Evolutionary conservation across 441 rosid species (phyloP).

Genomic region (Eruca vesicaria): DNA sequence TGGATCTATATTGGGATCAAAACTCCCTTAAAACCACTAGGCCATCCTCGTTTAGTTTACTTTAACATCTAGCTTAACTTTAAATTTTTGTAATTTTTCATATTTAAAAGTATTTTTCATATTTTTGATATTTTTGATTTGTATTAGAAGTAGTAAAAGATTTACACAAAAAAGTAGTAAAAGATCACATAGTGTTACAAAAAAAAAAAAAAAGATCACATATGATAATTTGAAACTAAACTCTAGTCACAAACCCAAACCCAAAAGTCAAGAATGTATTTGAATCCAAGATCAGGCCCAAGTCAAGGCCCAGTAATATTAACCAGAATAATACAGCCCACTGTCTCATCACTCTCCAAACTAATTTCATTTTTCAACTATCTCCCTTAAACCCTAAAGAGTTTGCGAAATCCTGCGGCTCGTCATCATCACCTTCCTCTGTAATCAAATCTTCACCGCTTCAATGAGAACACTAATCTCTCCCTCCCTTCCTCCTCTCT

Average conservation of each 20-base stretch:
- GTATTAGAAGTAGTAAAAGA: background rate
- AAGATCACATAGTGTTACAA: too few species aligned
- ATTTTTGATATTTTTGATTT: too few species aligned
- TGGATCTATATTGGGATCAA: too few species aligned
- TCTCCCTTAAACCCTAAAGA: conserved; percentile 15
- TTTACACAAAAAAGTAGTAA: too few species aligned
- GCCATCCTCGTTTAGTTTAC: too few species aligned
- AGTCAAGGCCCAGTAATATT: background rate
- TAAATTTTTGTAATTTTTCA: too few species aligned
- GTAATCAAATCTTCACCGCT: background rate
- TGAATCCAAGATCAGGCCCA: background rate
- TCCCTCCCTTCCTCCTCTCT: conserved; percentile 15
- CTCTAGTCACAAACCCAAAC: background rate
- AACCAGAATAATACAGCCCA: background rate
- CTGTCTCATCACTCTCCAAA: background rate
- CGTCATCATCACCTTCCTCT: background rate
- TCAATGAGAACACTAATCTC: conserved; percentile 30
- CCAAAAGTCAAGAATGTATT: background rate
- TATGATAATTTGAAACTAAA: background rate
- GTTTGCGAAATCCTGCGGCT: background rate
- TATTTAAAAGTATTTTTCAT: too few species aligned
- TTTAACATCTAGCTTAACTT: too few species aligned
- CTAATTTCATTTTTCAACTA: background rate
- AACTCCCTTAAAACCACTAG: too few species aligned
- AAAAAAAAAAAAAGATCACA: background rate